Evolutionary conservation across 192 early-diverging fungal genomes (phyloP), one percentile per base, ranked within the genome.

Genomic region (Chytriomyces sp.): DNA sequence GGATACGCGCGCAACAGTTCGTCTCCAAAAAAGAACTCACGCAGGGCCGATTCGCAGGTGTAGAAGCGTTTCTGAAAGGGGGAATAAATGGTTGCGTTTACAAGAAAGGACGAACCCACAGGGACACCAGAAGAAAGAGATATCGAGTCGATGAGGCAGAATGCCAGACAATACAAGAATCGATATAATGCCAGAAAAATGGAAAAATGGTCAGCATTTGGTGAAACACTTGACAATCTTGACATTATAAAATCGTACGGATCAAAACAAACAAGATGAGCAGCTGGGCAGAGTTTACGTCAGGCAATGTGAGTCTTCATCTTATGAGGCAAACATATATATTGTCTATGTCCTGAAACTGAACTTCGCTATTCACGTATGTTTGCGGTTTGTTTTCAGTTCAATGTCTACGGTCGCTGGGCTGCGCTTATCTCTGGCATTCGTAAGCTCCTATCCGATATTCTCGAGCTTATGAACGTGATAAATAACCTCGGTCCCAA

Each of bases 321-420:
- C n/a, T n/a, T n/a, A n/a, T n/a, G n/a, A n/a, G n/a, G n/a, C n/a
- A n/a, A n/a, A n/a, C n/a, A n/a, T n/a, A n/a, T n/a, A n/a, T n/a
- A n/a, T n/a, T n/a, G n/a, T n/a, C n/a, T n/a, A n/a, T n/a, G n/a
- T n/a, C n/a, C n/a, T n/a, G n/a, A n/a, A n/a, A n/a, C n/a, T n/a
- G 10, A 49, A n/a, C 44, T 49, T 14, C 10, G 10, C 44, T 10
- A n/a, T n/a, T 49, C n/a, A 14, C 44, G n/a, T 49, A n/a, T 49
- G 44, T n/a, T 49, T 49, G 10, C 12, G 10, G 10, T 10, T 49
- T 49, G 10, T 49, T 49, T n/a, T 22, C 30, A 66, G 64, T 66
- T 66, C 31, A 66, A 66, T 34, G 64, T 66, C 19, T 66, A 66
- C 32, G 64, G 40, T 66, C 64, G 64, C 26, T 52, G 31, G 44